phyloP scores from a whole-genome alignment of 108 stramenopile species.

The Cyclotella distinguenda region DNA sequence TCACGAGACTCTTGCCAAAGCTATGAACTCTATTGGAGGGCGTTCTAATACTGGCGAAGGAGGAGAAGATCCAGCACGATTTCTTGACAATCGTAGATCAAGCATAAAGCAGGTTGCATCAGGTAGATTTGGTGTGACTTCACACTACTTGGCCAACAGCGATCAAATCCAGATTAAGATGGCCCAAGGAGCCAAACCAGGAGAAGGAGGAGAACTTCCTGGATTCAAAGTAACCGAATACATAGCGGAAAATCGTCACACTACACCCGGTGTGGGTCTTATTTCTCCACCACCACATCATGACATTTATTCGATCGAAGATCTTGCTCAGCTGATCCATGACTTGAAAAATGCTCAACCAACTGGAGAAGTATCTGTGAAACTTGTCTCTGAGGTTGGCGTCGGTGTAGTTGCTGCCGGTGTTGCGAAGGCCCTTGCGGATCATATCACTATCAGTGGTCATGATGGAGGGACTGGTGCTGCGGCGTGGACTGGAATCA shows the following conservation, averaged over 20 bases:
- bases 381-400: constrained; percentile 98
- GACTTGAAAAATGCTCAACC: constrained; percentile 95
- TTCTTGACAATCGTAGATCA: constrained; percentile 87
- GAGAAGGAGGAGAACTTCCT: constrained; percentile 96
- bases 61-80: constrained; percentile 91
- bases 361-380: constrained; percentile 93
- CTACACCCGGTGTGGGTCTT: constrained; percentile 92
- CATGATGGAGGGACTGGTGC: constrained; percentile 97
- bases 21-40: constrained; percentile 91
- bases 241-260: constrained; percentile 90
- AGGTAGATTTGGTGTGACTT: constrained; percentile 95
- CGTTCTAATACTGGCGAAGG: constrained; percentile 95
- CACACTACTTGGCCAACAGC: constrained; percentile 92
- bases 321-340: constrained; percentile 96
- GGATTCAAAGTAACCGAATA: constrained; percentile 94
- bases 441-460: constrained; percentile 91
- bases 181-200: constrained; percentile 97
- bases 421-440: constrained; percentile 94
- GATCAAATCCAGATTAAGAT: constrained; percentile 98
- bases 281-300: constrained; percentile 97
- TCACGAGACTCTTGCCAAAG: constrained; percentile 92
- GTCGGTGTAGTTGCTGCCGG: constrained; percentile 96
- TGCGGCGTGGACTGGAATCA: constrained; percentile 93
- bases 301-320: constrained; percentile 97
- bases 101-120: constrained; percentile 95